Conservation (phyloP, 345 rosid genomes). For the Boechera stricta region DNA sequence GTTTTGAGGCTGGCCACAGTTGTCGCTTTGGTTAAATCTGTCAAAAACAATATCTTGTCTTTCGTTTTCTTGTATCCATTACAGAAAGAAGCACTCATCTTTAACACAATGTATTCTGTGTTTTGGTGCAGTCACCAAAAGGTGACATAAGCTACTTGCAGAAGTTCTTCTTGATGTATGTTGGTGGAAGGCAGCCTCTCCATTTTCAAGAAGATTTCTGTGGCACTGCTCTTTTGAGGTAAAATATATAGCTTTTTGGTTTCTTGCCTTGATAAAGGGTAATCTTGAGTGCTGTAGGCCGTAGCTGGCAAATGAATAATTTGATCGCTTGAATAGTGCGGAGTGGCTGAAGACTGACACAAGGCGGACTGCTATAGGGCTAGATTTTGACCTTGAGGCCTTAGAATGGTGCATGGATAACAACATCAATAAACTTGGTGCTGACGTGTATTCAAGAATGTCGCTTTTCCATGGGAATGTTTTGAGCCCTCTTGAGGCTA, state of each 20-base stretch:
- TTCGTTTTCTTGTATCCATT: background rate
- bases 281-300: background rate
- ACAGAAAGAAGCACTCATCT: background rate
- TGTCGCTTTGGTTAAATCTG: too few species aligned
- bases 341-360: constrained; percentile 86
- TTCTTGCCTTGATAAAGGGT: too few species aligned
- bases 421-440: constrained; percentile 67
- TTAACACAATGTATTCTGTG: background rate
- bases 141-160: constrained; percentile 91
- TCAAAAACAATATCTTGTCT: background rate
- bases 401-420: constrained; percentile 82
- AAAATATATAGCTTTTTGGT: background rate
- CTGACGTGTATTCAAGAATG: constrained; percentile 73
- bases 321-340: constrained; percentile 52
- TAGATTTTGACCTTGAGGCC: constrained; percentile 89
- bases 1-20: too few species aligned
- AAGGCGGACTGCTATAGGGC: constrained; percentile 84
- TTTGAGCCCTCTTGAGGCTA: constrained; percentile 73
- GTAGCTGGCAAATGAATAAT: background rate
- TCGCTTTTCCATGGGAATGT: constrained; percentile 86
- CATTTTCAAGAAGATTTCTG: constrained; percentile 97
- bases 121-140: constrained; percentile 74
- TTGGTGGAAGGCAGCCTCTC: constrained; percentile 83
- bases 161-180: constrained; percentile 82
- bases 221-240: constrained; percentile 94